Evolutionary conservation across 345 rosid genomes (phyloP).

Genomic region (Corymbia maculata): DNA sequence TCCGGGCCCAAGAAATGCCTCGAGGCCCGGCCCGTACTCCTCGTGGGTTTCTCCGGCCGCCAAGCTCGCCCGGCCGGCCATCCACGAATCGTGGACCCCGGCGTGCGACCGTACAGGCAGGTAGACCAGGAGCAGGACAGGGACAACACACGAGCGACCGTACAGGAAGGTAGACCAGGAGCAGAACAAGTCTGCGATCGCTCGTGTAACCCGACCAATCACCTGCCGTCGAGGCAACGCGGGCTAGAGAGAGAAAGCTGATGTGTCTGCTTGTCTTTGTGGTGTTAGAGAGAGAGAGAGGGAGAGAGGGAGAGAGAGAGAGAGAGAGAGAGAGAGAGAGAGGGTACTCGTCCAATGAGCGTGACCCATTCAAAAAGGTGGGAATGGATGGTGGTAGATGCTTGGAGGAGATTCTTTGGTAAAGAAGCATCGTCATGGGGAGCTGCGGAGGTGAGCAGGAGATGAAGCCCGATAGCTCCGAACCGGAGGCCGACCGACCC

Average conservation of each 20-base stretch:
- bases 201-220: not conserved
- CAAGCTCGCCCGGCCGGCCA: not conserved
- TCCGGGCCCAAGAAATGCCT: not conserved
- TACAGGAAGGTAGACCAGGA: too few species aligned
- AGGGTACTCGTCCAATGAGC: not conserved
- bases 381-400: not conserved
- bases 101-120: not conserved
- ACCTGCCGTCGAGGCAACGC: not conserved
- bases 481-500: conserved; percentile 66
- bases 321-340: not conserved
- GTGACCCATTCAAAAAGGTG: not conserved
- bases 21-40: not conserved
- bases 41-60: too few species aligned
- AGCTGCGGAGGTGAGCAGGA: not conserved
- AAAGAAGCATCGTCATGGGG: not conserved
- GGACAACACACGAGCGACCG: not conserved
- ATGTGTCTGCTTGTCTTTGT: not conserved
- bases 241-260: not conserved
- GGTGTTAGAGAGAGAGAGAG: not conserved
- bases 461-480: conserved; percentile 51
- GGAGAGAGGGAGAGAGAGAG: too few species aligned
- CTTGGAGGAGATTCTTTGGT: not conserved
- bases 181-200: not conserved
- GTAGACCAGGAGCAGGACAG: not conserved
- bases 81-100: not conserved